Evolutionary conservation across 371 early-diverging fungal species (phyloP).

Genomic region (Mucor velutinosus): DNA sequence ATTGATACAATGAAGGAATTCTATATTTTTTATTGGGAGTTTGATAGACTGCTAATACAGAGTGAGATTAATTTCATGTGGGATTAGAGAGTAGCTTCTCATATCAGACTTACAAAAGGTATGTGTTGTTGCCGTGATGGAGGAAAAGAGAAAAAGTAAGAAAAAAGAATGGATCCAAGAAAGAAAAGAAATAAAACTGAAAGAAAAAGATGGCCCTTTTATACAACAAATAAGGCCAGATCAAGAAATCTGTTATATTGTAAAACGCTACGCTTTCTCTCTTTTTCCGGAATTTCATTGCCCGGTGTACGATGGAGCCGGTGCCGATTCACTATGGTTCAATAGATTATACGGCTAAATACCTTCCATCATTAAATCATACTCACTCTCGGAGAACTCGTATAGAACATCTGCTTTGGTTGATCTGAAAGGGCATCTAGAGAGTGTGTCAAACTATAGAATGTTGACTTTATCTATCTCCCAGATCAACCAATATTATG

Average conservation of each 20-base stretch:
- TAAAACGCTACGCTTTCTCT: slow-evolving; percentile 3
- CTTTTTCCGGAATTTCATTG: slow-evolving; percentile 9
- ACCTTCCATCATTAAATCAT: slow-evolving; percentile 10
- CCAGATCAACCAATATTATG: background rate
- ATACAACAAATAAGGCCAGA: slow-evolving; percentile 7
- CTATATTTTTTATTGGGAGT: background rate
- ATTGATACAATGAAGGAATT: background rate
- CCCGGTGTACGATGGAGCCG: slow-evolving; percentile 20
- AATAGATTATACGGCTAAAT: slow-evolving; percentile 16
- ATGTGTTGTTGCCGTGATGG: background rate
- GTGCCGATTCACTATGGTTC: slow-evolving; percentile 8
- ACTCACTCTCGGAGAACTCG: background rate
- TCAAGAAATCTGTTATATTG: slow-evolving; percentile 7
- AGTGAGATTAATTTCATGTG: background rate
- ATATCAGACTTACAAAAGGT: background rate
- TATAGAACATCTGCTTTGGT: background rate
- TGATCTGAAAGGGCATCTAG: background rate
- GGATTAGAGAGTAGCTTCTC: background rate
- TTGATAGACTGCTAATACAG: background rate
- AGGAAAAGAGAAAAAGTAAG: background rate
- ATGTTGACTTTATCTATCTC: background rate
- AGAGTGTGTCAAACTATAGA: too few species aligned
- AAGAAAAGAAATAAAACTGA: background rate
- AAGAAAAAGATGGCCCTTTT: slow-evolving; percentile 9
- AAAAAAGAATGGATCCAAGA: background rate